These are phyloP conservation scores for Andrographis paniculata DNA, from an alignment of 305 asterid genomes.

Conservation along the genomic window DNA sequence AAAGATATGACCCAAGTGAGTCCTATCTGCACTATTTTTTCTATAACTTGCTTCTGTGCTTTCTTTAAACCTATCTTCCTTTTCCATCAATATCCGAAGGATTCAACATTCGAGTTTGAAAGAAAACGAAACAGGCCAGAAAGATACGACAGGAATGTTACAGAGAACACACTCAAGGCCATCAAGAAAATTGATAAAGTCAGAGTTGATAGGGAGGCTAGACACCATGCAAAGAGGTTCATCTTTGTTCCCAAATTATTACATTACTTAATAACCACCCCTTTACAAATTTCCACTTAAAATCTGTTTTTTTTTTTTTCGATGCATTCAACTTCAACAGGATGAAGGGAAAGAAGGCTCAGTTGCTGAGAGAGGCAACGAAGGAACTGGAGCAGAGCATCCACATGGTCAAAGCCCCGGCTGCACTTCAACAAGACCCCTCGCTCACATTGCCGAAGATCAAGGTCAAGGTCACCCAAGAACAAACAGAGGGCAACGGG, in stretches of 20 bases:
- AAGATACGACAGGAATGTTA: slow-evolving; percentile 70
- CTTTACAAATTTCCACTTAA: slow-evolving; percentile 1
- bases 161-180: slow-evolving; percentile 64
- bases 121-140: slow-evolving; percentile 83
- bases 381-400: slow-evolving; percentile 51
- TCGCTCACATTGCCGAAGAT: slow-evolving; percentile 39
- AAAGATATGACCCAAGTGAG: slow-evolving; percentile 94
- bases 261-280: not conserved
- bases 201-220: slow-evolving; percentile 53
- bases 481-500: slow-evolving; percentile 25
- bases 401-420: slow-evolving; percentile 55
- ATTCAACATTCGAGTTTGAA: slow-evolving; percentile 84
- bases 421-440: slow-evolving; percentile 29
- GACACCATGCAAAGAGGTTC: slow-evolving; percentile 55
- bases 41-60: not conserved
- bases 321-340: slow-evolving; percentile 37
- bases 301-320: slow-evolving; percentile 1
- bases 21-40: not conserved
- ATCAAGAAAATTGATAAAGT: slow-evolving; percentile 77
- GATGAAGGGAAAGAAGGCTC: slow-evolving; percentile 47
- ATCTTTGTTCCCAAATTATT: slow-evolving; percentile 5
- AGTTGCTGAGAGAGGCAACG: slow-evolving; percentile 28
- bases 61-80: not conserved
- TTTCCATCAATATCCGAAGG: slow-evolving; percentile 31
- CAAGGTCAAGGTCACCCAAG: slow-evolving; percentile 42